Evolutionary conservation across 2,329 filamentous ascomycete species (phyloP), one percentile per base, ranked within the genome.

Genomic region (Nemania sp.): DNA sequence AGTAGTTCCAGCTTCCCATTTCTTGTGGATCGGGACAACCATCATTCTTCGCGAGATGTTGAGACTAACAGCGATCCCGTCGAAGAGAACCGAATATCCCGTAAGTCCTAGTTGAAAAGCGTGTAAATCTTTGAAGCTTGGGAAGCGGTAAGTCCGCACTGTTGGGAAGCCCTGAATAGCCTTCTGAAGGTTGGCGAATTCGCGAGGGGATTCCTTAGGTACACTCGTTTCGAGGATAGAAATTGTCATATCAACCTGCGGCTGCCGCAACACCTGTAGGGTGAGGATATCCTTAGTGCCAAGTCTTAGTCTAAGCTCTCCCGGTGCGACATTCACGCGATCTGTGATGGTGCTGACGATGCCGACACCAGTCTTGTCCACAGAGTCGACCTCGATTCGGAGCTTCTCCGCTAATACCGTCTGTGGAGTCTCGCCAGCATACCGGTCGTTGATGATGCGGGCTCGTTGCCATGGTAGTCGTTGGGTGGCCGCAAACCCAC

Each of bases 21-120:
- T 96, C 82, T 97, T 97, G 82, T 97, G 92, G 72, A 97, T 95
- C 0, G 93, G 93, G 18, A 97, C 93, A 13, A 97, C 93, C 91
- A 94, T 96, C 72, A 93, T 88, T 56, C 93, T 89, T 32, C 94
- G 89, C 1, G 94, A 90, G 72, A 97, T 97, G 66, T 91, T 90
- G 78, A 97, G 93, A 0, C 89, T 89, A 7, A 87, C 84, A 5
- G 93, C 93, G 60, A 92, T 80, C 6, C 89, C 89, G 76, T 93
- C 92, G 72, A 90, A 94, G 7, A 92, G 81, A 18, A 97, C 93
- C 27, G 85, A 84, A 79, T 92, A 97, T 0, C 94, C 93, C 0
- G 93, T 97, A 64, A 97, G 82, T 2, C 93, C 92, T 56, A 85
- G 84, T 77, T 97, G 88, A 79, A 97, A 97, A 7, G 84, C 82